Evolutionary conservation across 2,329 filamentous ascomycete genomes (phyloP), one percentile per base, ranked within the genome.

Genomic region (Seiridium cupressi): DNA sequence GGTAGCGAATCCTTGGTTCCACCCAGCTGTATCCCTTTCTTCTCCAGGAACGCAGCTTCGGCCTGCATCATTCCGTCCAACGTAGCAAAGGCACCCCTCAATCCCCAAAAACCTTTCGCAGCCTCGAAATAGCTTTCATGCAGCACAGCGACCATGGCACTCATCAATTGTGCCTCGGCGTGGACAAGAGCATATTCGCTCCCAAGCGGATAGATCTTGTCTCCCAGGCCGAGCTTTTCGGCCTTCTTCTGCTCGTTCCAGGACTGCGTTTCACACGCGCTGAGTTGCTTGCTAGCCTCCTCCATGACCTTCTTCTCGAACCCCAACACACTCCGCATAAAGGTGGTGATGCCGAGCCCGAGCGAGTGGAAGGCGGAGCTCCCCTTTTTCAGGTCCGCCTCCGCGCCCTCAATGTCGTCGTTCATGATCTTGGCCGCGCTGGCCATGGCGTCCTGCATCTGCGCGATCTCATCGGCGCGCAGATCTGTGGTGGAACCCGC

Each of bases 121-220:
- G 88, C 92, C 73, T 98, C 95, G 0, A 93, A 94, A 68, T 98
- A 77, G 71, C 91, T 97, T 78, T 98, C 95, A 65, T 96, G 96
- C 67, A 98, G 78, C 13, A 98, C 91, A 0, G 88, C 92, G 0
- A 97, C 88, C 1, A 99, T 89, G 0, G 93, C 93, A 60, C 86
- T 85, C 89, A 97, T 96, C 63, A 97, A 81, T 74, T 97, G 92
- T 2, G 92, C 86, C 77, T 97, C 88, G 4, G 93, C 91, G 61
- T 92, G 86, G 62, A 92, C 91, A 3, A 98, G 80, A 2, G 91
- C 87, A 72, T 91, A 98, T 76, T 99, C 94, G 4, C 90, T 91
- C 2, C 95, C 95, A 0, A 91, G 83, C 0, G 90, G 87, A 68
- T 97, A 97, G 32, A 96, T 77, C 51, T 74, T 73, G 34, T 13